Percentiles rank a stretch among this genome's conserved stretches.
Conservation (phyloP, 306 rosid species). For the Clitoria ternatea region DNA sequence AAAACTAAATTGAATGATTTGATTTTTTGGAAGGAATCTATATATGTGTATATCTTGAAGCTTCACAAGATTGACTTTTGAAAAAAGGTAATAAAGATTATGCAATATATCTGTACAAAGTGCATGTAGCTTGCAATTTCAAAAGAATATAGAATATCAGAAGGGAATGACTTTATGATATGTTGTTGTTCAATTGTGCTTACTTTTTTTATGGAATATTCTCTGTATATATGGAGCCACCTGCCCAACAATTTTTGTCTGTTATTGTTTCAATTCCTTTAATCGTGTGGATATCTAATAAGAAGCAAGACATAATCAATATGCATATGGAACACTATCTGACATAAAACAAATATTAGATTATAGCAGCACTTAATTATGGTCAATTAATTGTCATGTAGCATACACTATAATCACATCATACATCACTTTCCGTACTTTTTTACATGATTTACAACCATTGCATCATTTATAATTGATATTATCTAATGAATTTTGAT, state of each 20-base stretch:
- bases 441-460: too few relatives aligned
- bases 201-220: too few relatives aligned
- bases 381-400: not conserved
- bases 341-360: not conserved
- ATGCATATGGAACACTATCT: not conserved
- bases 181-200: not conserved
- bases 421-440: too few relatives aligned
- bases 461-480: too few relatives aligned
- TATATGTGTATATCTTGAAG: not conserved
- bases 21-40: not conserved
- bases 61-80: not conserved
- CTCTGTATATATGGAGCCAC: too few relatives aligned
- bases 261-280: slow-evolving; percentile 50
- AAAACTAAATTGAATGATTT: too few relatives aligned
- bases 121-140: not conserved
- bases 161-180: not conserved
- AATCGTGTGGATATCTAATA: slow-evolving; percentile 56
- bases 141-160: slow-evolving; percentile 1
- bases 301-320: not conserved
- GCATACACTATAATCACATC: not conserved
- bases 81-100: not conserved
- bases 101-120: not conserved
- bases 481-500: too few relatives aligned
- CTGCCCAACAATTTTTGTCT: slow-evolving; percentile 33
- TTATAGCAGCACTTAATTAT: not conserved